Base-by-base conservation (phyloP, 768 basidiomycete species). In the Russula virescens region DNA sequence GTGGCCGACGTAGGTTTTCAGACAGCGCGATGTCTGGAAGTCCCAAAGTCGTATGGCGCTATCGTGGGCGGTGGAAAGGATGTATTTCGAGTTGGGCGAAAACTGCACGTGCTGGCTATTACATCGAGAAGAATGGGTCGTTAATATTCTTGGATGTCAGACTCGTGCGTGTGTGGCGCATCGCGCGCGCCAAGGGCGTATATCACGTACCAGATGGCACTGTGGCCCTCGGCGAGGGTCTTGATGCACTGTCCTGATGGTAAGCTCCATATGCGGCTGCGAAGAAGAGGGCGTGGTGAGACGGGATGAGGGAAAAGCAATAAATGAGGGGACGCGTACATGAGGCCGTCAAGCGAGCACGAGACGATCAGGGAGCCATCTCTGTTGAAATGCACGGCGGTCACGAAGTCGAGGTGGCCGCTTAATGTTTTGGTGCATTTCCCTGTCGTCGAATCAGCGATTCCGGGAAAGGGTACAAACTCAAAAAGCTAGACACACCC, bases 41-140 rank as follows among this genome's bases (percentile, higher is more conserved):
- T 97, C 92, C 94, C 96, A 98, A 5, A 99, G 78, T 1, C 96
- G 87, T 66, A 98, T 92, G 0, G 89, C 88, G 61, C 87, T 92
- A 70, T 98, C 94, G 70, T 98, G 89, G 0, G 96, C 91, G 0
- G 94, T 91, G 1, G 94, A 94, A 55, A 99, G 81, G 56, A 99
- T 89, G 74, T 93, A 95, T 74, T 91, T 91, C 8, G 92, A 94
- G 70, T 97, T 97, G 10, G 96, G 96, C 0, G 95, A 95, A 76
- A 99, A 98, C 69, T 88, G 84, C 18, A 94, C 93, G 70, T 89
- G 88, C 75, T 95, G 92, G 64, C 92, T 92, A 69, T 21, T 55
- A 47, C 49, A n/a, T n/a, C n/a, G n/a, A n/a, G 6, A 11, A 16
- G 38, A 4, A 31, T 40, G 6, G 13, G 38, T 40, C 9, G n/a